Base-by-base conservation (phyloP, 345 rosid genomes). In the Erysimum cheiranthoides region DNA sequence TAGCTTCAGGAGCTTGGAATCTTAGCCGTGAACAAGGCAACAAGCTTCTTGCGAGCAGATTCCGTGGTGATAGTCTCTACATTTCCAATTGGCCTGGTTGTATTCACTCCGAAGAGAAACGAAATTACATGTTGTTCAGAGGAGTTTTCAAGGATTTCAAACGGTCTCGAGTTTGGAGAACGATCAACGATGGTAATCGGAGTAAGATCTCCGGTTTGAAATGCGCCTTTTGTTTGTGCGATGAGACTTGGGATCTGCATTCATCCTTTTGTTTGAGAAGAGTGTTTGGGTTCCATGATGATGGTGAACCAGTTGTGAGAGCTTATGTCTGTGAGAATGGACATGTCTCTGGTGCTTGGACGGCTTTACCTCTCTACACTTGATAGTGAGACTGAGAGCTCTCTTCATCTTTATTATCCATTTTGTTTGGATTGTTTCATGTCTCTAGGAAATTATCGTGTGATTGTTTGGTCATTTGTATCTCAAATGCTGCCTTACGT, bases 261-360 rank as follows among this genome's bases (percentile, higher is more conserved):
- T 88, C 98, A 2, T 87, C 98, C 12, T 95, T 92, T 83, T 95
- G 99, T 69, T 85, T 95, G 88, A 86, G 82, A 79, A 78, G 97
- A 74, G 84, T 69, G 12, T 89, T 79, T 7, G 94, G 93, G 68
- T 95, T 74, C 79, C 99, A 93, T 40, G 98, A 95, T 4, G 98
- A 95, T 45, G 98, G 98, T 0, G 98, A 95, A 67, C 99, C 97
- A 0, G 92, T 93, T 28, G 98, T 93, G 11, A 85, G 99, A 77
- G 99, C 99, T 73, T 95, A 84, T 83, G 97, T 93, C 1, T 95
- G 99, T 75, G 97, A 95, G 80, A 93, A 93, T 79, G 98, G 98
- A 4, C 98, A 95, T 75, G 96, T 93, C 66, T 90, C 96, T 7
- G 99, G 99, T 43, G 97, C 98, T 42, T 93, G 99, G 99, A 95